phyloP scores from a whole-genome alignment of 768 basidiomycete genomes.

The Leucogyrophana mollusca region DNA sequence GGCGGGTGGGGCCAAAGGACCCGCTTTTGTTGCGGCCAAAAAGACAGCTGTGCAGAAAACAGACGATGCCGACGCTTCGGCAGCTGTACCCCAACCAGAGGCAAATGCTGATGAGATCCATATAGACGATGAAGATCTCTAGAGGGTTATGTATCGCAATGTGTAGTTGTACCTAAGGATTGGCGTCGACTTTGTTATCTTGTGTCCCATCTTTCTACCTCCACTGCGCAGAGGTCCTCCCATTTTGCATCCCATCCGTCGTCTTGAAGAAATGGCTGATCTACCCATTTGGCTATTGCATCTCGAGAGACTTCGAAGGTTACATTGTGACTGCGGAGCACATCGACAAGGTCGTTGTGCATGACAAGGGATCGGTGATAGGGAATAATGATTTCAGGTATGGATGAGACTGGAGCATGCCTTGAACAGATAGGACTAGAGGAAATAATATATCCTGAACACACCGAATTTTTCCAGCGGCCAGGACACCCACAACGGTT shows the following conservation, averaged over 20 bases:
- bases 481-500: slow-evolving; percentile 84
- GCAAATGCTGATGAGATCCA: slow-evolving; percentile 83
- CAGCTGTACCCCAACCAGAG: slow-evolving; percentile 22
- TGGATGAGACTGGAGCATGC: slow-evolving; percentile 43
- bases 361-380: slow-evolving; percentile 67
- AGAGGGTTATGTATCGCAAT: slow-evolving; percentile 20
- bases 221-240: slow-evolving; percentile 78
- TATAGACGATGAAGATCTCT: slow-evolving; percentile 79
- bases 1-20: slow-evolving; percentile 52
- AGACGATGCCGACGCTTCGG: slow-evolving; percentile 30
- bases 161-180: slow-evolving; percentile 9
- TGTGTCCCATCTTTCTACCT: slow-evolving; percentile 70
- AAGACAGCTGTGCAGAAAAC: slow-evolving; percentile 42
- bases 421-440: slow-evolving; percentile 5
- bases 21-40: slow-evolving; percentile 78
- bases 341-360: slow-evolving; percentile 54
- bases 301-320: slow-evolving; percentile 70
- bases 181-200: slow-evolving; percentile 20
- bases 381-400: slow-evolving; percentile 54
- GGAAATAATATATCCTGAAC: slow-evolving; percentile 11
- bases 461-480: slow-evolving; percentile 75
- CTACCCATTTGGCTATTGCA: slow-evolving; percentile 63
- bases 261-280: slow-evolving; percentile 66
- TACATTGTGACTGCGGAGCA: slow-evolving; percentile 60
- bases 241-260: slow-evolving; percentile 68